Evolutionary conservation across 305 asterid genomes (phyloP).

Genomic region (Rubia peregrina): DNA sequence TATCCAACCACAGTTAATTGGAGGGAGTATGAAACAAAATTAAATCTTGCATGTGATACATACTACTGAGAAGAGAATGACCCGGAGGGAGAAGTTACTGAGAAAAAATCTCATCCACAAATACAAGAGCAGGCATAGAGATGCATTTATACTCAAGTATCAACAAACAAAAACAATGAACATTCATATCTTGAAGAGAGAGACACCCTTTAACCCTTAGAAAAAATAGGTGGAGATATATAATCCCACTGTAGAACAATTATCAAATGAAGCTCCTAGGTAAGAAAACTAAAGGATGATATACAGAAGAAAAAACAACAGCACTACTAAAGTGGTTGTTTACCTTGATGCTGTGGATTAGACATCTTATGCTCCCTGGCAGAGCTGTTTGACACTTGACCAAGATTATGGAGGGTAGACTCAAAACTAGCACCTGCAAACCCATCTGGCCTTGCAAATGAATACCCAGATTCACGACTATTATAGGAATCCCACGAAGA

Average conservation of each 20-base stretch:
- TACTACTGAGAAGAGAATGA: neutral
- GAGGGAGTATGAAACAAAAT: neutral
- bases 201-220: neutral
- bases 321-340: slow-evolving; percentile 4
- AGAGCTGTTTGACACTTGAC: slow-evolving; percentile 25
- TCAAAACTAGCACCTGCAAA: slow-evolving; percentile 36
- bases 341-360: slow-evolving; percentile 70
- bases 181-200: neutral
- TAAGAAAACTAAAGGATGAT: neutral
- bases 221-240: neutral
- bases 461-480: slow-evolving; percentile 52
- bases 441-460: slow-evolving; percentile 46
- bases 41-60: neutral
- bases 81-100: neutral
- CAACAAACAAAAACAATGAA: neutral
- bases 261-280: neutral
- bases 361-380: slow-evolving; percentile 47
- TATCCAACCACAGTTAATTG: neutral
- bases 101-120: neutral
- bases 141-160: neutral
- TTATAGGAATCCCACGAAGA: slow-evolving; percentile 70
- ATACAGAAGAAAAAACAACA: slow-evolving; percentile 5
- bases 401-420: slow-evolving; percentile 22
- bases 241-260: neutral
- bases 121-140: neutral